These are phyloP conservation scores for Vitis amurensis DNA, from an alignment of 164 flowering plant genomes.

Conservation along the genomic window DNA sequence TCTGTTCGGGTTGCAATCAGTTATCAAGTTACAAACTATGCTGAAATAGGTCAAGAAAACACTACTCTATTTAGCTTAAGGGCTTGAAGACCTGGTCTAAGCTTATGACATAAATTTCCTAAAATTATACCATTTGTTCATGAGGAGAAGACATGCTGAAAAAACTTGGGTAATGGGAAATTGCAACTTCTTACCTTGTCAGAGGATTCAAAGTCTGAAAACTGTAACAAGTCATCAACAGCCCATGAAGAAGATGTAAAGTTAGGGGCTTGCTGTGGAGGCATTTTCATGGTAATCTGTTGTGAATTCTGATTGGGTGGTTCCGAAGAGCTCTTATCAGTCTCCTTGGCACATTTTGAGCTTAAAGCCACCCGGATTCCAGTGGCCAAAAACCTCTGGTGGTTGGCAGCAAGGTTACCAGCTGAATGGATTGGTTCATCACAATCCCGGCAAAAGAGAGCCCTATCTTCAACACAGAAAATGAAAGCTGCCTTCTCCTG, in stretches of 20 bases:
- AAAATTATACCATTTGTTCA: too few relatives aligned
- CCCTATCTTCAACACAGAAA: constrained; percentile 97
- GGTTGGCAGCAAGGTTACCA: constrained; percentile 67
- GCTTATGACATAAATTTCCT: too few relatives aligned
- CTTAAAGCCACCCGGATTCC: constrained; percentile 80
- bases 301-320: constrained; percentile 55
- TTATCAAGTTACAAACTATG: too few relatives aligned
- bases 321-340: constrained; percentile 35
- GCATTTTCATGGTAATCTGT: constrained; percentile 22
- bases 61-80: too few relatives aligned
- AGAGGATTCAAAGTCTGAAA: constrained; percentile 61
- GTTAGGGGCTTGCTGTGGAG: constrained; percentile 35
- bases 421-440: constrained; percentile 84
- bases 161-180: too few relatives aligned
- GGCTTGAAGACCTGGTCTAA: too few relatives aligned
- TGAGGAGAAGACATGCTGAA: too few relatives aligned
- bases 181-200: constrained; percentile 55
- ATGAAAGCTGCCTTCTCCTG: constrained; percentile 96
- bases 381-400: constrained; percentile 85
- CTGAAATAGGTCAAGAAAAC: too few relatives aligned
- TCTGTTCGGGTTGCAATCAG: too few relatives aligned
- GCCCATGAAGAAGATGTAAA: constrained; percentile 66
- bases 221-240: constrained; percentile 74
- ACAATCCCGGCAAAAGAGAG: constrained; percentile 87
- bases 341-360: constrained; percentile 44